Conservation (phyloP, 2,329 filamentous ascomycete species). For the Chrysoporthe deuterocubensis region DNA sequence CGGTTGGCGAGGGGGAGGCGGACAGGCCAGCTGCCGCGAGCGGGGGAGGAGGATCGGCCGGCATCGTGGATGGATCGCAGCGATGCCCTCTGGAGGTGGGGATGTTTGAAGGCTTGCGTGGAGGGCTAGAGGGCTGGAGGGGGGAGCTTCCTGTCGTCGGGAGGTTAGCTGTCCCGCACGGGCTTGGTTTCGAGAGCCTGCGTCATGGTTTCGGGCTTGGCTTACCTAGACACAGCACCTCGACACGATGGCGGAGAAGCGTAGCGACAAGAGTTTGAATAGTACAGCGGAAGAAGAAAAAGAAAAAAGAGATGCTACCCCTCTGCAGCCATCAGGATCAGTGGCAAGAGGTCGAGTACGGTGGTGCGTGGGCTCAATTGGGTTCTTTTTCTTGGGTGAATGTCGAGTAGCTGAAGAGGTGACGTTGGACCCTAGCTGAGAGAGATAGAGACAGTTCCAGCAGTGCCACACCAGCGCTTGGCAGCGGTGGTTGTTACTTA, state of each 20-base stretch:
- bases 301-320: not conserved
- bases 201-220: not conserved
- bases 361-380: not conserved
- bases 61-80: constrained; percentile 42
- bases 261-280: not conserved
- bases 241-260: not conserved
- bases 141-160: not conserved
- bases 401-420: not conserved
- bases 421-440: not conserved
- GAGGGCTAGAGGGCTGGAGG: constrained; percentile 14
- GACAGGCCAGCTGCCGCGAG: constrained; percentile 55
- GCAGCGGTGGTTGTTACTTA: not conserved
- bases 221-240: not conserved
- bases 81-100: no score
- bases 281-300: not conserved
- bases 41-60: constrained; percentile 49
- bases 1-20: constrained; percentile 42
- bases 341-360: not conserved
- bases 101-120: no score
- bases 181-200: not conserved
- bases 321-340: constrained; percentile 6
- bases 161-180: not conserved
- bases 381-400: not conserved
- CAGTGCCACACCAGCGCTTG: not conserved
- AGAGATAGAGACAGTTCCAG: not conserved